phyloP scores from a whole-genome alignment of 805 yeast species.

The Candida endomychidarum region DNA sequence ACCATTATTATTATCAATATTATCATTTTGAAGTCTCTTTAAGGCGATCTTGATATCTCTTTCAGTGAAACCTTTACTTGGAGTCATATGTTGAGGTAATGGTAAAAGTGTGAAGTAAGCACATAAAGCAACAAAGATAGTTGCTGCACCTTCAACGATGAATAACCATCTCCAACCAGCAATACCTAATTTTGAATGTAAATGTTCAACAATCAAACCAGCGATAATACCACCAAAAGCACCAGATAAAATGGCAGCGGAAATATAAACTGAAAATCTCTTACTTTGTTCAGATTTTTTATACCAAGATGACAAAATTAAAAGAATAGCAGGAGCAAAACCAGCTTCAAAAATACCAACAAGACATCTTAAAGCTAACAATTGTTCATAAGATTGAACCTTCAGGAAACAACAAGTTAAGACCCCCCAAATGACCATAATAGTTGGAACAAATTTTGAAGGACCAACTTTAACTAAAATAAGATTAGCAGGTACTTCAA shows the following conservation, averaged over 20 bases:
- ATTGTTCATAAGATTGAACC: conserved; percentile 17
- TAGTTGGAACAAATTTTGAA: conserved; percentile 16
- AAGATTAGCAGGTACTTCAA: conserved; percentile 15
- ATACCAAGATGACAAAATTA: conserved; percentile 40
- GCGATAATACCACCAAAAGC: conserved; percentile 41
- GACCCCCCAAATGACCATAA: conserved; percentile 18
- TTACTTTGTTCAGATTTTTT: conserved; percentile 35
- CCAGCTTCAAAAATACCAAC: conserved; percentile 11
- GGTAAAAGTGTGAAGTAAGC: conserved; percentile 26
- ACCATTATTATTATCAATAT: conserved; percentile 11
- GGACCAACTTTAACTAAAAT: conserved; percentile 15
- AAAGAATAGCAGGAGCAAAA: conserved; percentile 35
- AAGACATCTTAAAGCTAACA: conserved; percentile 15
- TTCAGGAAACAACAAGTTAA: conserved; percentile 18
- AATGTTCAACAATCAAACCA: conserved; percentile 26
- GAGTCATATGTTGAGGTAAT: conserved; percentile 12
- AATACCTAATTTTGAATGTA: conserved; percentile 26
- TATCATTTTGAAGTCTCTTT: conserved; percentile 8
- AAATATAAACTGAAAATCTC: conserved; percentile 36
- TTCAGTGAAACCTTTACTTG: conserved; percentile 10
- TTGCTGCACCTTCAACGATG: conserved; percentile 59
- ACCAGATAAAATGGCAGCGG: conserved; percentile 36
- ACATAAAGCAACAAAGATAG: conserved; percentile 50
- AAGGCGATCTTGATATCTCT: conserved; percentile 9
- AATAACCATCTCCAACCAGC: conserved; percentile 61